A percentile compares a stretch with the other conserved stretches of the same genome.
phyloP scores from a whole-genome alignment of 371 early-diverging fungal genomes.

The Lichtheimia corymbifera region DNA sequence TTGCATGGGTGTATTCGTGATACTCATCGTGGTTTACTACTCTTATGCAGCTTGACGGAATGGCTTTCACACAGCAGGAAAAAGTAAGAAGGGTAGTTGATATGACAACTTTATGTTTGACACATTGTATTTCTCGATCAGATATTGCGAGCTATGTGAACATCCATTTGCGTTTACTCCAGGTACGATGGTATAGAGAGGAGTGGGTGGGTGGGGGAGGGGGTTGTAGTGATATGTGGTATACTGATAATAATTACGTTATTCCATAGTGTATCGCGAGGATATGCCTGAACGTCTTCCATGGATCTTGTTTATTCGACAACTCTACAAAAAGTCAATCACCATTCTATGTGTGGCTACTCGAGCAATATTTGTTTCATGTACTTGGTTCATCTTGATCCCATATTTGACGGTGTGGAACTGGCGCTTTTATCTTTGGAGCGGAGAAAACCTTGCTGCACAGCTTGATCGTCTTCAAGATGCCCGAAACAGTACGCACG shows the following conservation, averaged over 20 bases:
- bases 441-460: conserved; percentile 56
- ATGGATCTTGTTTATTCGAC: conserved; percentile 47
- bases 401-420: conserved; percentile 81
- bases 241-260: not conserved
- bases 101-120: not conserved
- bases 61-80: conserved; percentile 90
- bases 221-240: not conserved
- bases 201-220: no score
- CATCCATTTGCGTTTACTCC: conserved; percentile 84
- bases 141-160: conserved; percentile 91
- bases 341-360: conserved; percentile 19
- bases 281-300: conserved; percentile 72
- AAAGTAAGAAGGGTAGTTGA: conserved; percentile 41
- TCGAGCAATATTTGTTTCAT: conserved; percentile 55
- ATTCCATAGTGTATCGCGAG: conserved; percentile 53
- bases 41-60: conserved; percentile 68
- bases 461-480: conserved; percentile 12
- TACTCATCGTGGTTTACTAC: not conserved
- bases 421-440: conserved; percentile 80
- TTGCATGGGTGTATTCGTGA: not conserved
- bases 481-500: not conserved
- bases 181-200: conserved; percentile 40
- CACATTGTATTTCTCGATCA: conserved; percentile 16
- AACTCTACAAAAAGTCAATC: conserved; percentile 43
- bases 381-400: conserved; percentile 78